A percentile compares a stretch with the other conserved stretches of the same genome.
Evolutionary conservation across 345 rosid genomes (phyloP).

Genomic region (Gossypium australe): DNA sequence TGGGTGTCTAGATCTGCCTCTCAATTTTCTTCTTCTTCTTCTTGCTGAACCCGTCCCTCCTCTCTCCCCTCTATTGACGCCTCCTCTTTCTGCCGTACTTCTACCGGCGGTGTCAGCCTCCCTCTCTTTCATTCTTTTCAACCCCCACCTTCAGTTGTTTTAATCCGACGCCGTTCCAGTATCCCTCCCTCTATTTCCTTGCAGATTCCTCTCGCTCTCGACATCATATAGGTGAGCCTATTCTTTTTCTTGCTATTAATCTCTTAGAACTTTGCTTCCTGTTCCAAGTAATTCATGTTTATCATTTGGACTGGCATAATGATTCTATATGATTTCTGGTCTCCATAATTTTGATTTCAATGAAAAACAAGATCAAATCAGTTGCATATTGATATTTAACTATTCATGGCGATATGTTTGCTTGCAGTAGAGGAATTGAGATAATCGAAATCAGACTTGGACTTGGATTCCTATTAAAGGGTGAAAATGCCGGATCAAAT

Average conservation of each 20-base stretch:
- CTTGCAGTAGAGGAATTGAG: not conserved
- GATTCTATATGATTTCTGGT: not conserved
- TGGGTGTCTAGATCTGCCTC: not conserved
- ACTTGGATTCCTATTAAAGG: not conserved
- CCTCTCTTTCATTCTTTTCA: not conserved
- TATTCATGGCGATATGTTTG: not conserved
- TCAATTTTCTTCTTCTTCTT: not conserved
- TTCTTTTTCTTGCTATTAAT: not conserved
- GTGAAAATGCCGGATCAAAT: constrained; percentile 48
- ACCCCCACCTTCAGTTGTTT: not conserved
- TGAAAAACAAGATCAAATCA: not conserved
- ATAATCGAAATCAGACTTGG: not conserved
- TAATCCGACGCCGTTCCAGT: not conserved
- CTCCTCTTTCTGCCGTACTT: not conserved
- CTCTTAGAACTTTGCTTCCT: not conserved
- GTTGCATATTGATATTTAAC: not conserved
- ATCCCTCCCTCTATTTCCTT: not conserved
- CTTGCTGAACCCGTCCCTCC: not conserved
- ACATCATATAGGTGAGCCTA: not conserved
- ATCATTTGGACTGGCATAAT: not conserved
- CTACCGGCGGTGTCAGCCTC: not conserved
- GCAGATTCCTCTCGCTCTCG: not conserved
- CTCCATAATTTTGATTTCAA: not conserved
- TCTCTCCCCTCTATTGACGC: not conserved
- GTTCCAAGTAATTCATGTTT: not conserved